phyloP scores from a whole-genome alignment of 129 eudicot species.

The Mikania micrantha region DNA sequence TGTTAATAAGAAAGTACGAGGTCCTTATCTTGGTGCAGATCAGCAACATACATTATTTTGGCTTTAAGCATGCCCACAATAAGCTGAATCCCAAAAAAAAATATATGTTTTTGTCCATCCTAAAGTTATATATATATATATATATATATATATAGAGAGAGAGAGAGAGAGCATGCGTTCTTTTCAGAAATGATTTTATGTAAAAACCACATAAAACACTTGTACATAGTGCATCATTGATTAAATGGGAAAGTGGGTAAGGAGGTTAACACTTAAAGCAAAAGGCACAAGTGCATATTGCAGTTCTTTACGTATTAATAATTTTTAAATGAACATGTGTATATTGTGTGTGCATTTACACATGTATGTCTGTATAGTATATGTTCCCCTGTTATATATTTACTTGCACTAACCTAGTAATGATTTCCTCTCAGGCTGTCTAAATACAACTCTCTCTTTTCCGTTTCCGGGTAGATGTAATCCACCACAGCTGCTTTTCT shows the following conservation, averaged over 20 bases:
- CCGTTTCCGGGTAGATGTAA: conserved; percentile 43
- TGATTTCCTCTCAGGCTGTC: conserved; percentile 58
- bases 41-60: neutral
- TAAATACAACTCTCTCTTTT: conserved; percentile 58
- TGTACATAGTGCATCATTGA: too few species aligned
- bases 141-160: too few species aligned
- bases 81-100: neutral
- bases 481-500: conserved; percentile 49
- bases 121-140: neutral
- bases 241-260: too few species aligned
- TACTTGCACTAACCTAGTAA: conserved; percentile 43
- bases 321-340: too few species aligned
- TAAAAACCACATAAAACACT: too few species aligned
- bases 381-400: neutral
- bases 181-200: too few species aligned
- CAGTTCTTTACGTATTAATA: too few species aligned
- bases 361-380: too few species aligned
- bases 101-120: neutral
- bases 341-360: too few species aligned
- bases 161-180: too few species aligned
- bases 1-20: neutral
- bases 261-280: too few species aligned
- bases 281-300: too few species aligned
- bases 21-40: neutral
- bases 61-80: neutral